These are phyloP conservation scores for Nothophoma quercina DNA, from an alignment of 2,329 filamentous ascomycete genomes.

Conservation along the genomic window DNA sequence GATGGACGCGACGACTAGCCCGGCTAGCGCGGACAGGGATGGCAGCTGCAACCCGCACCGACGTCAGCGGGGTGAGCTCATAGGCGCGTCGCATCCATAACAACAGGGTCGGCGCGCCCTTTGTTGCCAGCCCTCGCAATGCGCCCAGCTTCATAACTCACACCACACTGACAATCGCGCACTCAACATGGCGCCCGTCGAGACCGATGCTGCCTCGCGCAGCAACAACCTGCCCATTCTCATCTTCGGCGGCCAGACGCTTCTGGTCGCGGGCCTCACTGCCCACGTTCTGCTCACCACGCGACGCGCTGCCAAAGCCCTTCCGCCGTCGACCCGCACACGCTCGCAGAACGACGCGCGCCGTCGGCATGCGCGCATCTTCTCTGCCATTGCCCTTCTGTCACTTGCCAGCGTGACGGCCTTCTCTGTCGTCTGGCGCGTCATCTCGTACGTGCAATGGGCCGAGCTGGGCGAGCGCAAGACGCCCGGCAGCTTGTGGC, in stretches of 20 bases:
- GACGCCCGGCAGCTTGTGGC: slow-evolving; percentile 52
- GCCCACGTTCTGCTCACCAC: slow-evolving; percentile 40
- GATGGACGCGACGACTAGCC: slow-evolving; percentile 27
- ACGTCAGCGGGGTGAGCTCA: slow-evolving; percentile 33
- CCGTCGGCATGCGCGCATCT: slow-evolving; percentile 46
- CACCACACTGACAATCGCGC: slow-evolving; percentile 1
- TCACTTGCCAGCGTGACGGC: slow-evolving; percentile 56
- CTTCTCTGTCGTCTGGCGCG: slow-evolving; percentile 55
- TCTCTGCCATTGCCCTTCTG: slow-evolving; percentile 55
- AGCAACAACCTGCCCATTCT: slow-evolving; percentile 46
- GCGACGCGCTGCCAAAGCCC: slow-evolving; percentile 38
- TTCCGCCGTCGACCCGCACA: slow-evolving; percentile 46
- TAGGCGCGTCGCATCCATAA: slow-evolving; percentile 38
- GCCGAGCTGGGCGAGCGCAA: slow-evolving; percentile 52
- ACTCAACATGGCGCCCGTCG: slow-evolving; percentile 13
- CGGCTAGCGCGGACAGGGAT: slow-evolving; percentile 24
- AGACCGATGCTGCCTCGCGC: slow-evolving; percentile 25
- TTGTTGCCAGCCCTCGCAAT: slow-evolving; percentile 10
- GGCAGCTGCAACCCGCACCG: slow-evolving; percentile 18
- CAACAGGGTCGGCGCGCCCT: slow-evolving; percentile 23
- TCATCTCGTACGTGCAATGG: slow-evolving; percentile 61
- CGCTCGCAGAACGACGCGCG: slow-evolving; percentile 42
- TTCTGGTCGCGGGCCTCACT: slow-evolving; percentile 42
- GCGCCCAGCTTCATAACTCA: slow-evolving; percentile 18
- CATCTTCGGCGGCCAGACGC: slow-evolving; percentile 40